Evolutionary conservation across 1,139 yeast species (phyloP).

Genomic region (Hyphopichia pseudoburtonii): DNA sequence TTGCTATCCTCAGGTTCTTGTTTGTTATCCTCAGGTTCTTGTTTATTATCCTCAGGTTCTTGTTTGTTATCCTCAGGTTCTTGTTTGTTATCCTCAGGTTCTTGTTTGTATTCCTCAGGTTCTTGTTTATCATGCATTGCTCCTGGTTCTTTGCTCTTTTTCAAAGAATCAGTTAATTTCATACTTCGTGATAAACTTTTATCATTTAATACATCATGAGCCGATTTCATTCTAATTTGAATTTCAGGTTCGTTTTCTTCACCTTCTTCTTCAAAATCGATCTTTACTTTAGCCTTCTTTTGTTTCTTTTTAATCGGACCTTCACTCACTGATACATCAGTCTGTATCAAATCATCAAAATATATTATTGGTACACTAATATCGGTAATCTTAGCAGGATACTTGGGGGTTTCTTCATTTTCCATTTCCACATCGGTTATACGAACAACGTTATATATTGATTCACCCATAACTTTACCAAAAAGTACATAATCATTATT

Average conservation of each 20-base stretch:
- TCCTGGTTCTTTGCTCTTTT: conserved; percentile 3
- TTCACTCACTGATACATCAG: conserved; percentile 8
- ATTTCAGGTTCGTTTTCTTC: conserved; percentile 31
- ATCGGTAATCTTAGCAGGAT: conserved; percentile 47
- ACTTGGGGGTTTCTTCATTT: conserved; percentile 44
- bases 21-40: not conserved
- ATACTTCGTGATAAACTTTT: conserved; percentile 13
- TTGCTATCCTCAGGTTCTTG: conserved; percentile 3
- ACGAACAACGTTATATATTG: conserved; percentile 53
- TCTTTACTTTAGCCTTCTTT: conserved; percentile 17
- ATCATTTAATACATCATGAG: conserved; percentile 43
- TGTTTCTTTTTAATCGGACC: conserved; percentile 18
- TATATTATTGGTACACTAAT: conserved; percentile 47
- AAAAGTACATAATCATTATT: conserved; percentile 52
- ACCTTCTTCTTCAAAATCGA: conserved; percentile 28
- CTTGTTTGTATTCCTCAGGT: conserved; percentile 3
- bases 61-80: not conserved
- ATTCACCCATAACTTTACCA: conserved; percentile 64
- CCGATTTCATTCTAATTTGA: conserved; percentile 46
- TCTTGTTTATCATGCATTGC: not conserved
- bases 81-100: not conserved
- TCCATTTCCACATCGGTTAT: conserved; percentile 53
- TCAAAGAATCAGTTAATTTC: not conserved
- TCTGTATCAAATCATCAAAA: conserved; percentile 44
- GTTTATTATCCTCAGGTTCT: not conserved